Base-by-base conservation (phyloP, 2,329 filamentous ascomycete genomes). In the Emmonsia crescens region DNA sequence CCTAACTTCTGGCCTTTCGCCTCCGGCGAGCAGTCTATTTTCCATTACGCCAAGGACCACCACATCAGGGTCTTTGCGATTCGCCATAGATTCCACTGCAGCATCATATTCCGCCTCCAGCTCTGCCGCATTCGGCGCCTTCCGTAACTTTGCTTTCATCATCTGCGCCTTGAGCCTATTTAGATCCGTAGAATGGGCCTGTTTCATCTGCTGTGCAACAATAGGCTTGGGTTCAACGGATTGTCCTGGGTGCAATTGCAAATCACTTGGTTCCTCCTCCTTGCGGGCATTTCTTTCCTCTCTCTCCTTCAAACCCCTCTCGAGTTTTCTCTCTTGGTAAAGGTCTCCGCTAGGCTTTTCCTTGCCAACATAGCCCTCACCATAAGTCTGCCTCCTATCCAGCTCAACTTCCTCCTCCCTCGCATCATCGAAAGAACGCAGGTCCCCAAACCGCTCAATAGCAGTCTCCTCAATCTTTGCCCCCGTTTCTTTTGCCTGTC, bases 141-240 rank as follows among this genome's bases (percentile, higher is more conserved):
- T 87, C 64, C 86, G 88, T 55, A 99, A 78, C 71, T 95, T 96
- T 4, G 94, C 94, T 73, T 95, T 96, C 88, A 99, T 93, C 80
- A 97, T 87, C 70, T 94, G 89, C 0, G 94, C 94, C 66, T 93
- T 92, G 57, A 99, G 82, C 64, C 89, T 86, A 75, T 99, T 99
- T 61, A 99, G 79, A 0, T 86, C 80, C 0, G 90, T 94, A 69
- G 89, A 85, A 68, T 96, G 89, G 24, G 95, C 74, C 14, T 74
- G 76, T 21, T 80, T 78, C 0, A 80, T 78, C 8, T 75, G 74
- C 2, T 77, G 71, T n/a, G 79, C 75, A 57, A 74, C 71, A 49
- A 74, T 71, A 46, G 86, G 82, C 2, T 81, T 76, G 58, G 89
- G 80, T 27, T 82, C 69, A 40, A 81, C 73, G 16, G 84, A 84